Evolutionary conservation across 2,329 filamentous ascomycete species (phyloP), one percentile per base, ranked within the genome.

Genomic region (Elsinoe arachidis): DNA sequence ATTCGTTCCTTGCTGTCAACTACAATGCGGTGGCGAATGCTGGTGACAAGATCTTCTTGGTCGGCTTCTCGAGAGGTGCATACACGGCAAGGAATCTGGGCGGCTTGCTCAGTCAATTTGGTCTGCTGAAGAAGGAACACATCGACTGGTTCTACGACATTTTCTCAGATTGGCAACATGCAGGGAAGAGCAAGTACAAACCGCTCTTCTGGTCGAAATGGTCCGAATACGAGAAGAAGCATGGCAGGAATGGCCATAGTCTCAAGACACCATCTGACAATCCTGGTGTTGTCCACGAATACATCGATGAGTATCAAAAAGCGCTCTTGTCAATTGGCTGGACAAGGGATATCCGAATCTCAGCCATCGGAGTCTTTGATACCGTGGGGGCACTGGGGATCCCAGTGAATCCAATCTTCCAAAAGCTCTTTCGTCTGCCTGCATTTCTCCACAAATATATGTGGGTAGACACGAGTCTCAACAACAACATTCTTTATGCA

Each of bases 1-100:
- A 85, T 63, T 74, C 76, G 2, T 84, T 83, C 63, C 70, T 84
- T 1, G 81, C 79, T 58, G 76, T 80, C 62, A 85, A 84, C 68
- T 84, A 83, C 62, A 26, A 56, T 17, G 38, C 15, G 10, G 43
- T 47, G 15, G 15, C 17, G 5, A 35, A 54, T 15, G n/a, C 7
- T 26, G 26, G 26, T 21, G 49, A 37, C 12, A 56, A 61, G 14
- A 72, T 76, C 19, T 75, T 69, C 63, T 60, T 75, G 2, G 68
- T 76, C 43, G 74, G 74, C 1, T 74, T 74, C 62, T 74, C 71
- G 4, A 64, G 73, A 21, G 73, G 73, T 10, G 68, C 73, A 3
- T 76, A 71, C 55, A 76, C 71, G 0, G 69, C 69, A 14, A 66
- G 72, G 23, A 70, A 69, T 51, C 66, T 74, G 0, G 72, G 68